phyloP scores from a whole-genome alignment of 331 rosid genomes.

The Stylosanthes scabra region DNA sequence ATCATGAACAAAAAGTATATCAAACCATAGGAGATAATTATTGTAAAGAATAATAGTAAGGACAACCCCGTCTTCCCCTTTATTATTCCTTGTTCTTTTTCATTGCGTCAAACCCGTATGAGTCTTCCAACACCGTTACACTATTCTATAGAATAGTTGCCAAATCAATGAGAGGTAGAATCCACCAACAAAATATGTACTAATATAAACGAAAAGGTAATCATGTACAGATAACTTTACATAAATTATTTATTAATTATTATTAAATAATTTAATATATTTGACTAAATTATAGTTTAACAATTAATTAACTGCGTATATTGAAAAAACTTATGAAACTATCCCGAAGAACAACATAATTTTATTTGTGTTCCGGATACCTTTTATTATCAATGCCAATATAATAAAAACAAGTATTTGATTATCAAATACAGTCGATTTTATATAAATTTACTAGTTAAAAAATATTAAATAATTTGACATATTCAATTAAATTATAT shows the following conservation, averaged over 20 bases:
- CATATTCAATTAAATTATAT: too few species aligned
- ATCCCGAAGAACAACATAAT: neutral
- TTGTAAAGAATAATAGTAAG: slow-evolving; percentile 28
- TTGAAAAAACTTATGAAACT: neutral
- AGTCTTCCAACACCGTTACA: slow-evolving; percentile 69
- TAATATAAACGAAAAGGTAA: neutral
- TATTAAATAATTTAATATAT: too few species aligned
- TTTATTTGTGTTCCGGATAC: rapidly evolving
- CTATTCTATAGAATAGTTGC: slow-evolving; percentile 66
- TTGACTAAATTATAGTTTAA: too few species aligned
- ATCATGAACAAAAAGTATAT: slow-evolving; percentile 42
- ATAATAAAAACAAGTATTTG: neutral
- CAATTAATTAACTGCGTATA: slow-evolving; percentile 24
- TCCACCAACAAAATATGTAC: slow-evolving; percentile 49
- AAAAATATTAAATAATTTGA: too few species aligned
- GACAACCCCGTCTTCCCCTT: slow-evolving; percentile 66
- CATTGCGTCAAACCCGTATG: slow-evolving; percentile 58
- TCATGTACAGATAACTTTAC: too few species aligned
- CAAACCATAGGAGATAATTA: neutral
- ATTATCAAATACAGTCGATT: too few species aligned
- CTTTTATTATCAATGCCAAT: neutral
- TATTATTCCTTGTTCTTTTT: slow-evolving; percentile 60
- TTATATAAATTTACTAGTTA: too few species aligned
- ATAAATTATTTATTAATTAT: too few species aligned
- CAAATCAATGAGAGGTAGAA: slow-evolving; percentile 59